phyloP scores from a whole-genome alignment of 805 yeast species.

The Ogataea siamensis region DNA sequence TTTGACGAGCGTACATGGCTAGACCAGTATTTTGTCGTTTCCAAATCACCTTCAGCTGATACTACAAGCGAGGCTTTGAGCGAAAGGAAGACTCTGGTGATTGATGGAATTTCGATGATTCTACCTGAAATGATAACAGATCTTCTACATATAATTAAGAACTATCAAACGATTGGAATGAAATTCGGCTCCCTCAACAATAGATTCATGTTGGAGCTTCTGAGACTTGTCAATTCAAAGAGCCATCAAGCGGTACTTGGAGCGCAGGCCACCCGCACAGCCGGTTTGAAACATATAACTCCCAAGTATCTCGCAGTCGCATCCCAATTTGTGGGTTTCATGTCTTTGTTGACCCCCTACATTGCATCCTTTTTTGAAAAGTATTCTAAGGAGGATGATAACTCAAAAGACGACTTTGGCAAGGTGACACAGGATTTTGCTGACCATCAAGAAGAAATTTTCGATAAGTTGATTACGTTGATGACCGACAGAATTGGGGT shows the following conservation, averaged over 20 bases:
- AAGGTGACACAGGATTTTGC: constrained; percentile 40
- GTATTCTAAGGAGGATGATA: constrained; percentile 29
- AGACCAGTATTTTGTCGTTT: constrained; percentile 27
- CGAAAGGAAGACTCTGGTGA: constrained; percentile 36
- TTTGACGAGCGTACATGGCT: constrained; percentile 51
- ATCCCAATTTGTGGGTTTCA: constrained; percentile 57
- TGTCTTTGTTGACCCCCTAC: constrained; percentile 40
- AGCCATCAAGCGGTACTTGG: constrained; percentile 61
- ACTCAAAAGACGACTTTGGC: constrained; percentile 39
- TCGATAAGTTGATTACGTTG: constrained; percentile 61
- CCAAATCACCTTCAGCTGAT: too few relatives aligned
- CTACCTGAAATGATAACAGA: constrained; percentile 50
- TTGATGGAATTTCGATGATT: constrained; percentile 56
- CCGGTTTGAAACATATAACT: constrained; percentile 71
- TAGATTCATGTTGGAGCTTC: constrained; percentile 42
- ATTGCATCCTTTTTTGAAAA: constrained; percentile 33
- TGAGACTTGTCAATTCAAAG: constrained; percentile 52
- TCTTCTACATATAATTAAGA: constrained; percentile 42
- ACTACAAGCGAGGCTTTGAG: too few relatives aligned
- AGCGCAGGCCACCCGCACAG: constrained; percentile 74
- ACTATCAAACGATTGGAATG: constrained; percentile 53
- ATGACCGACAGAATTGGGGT: constrained; percentile 62
- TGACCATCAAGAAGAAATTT: constrained; percentile 64
- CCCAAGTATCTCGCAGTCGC: constrained; percentile 69
- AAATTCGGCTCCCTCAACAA: constrained; percentile 55